Conservation (phyloP, 768 basidiomycete genomes). For the Phaeotremella fagi region DNA sequence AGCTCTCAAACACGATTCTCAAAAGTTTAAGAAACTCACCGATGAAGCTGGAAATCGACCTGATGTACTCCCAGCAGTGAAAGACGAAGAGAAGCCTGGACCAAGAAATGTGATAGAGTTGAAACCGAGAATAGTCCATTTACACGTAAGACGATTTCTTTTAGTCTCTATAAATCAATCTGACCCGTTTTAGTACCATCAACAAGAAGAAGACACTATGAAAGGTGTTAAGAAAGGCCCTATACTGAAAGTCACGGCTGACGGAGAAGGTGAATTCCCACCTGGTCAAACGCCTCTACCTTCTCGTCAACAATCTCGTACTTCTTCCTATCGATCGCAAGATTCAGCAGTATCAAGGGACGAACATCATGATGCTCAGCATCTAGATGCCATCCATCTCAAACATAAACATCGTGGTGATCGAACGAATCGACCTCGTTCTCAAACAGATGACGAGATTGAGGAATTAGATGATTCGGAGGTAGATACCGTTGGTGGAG, state of each 20-base stretch:
- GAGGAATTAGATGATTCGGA: constrained; percentile 11
- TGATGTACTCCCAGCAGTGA: constrained; percentile 25
- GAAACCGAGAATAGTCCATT: constrained; percentile 31
- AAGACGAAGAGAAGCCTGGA: constrained; percentile 39
- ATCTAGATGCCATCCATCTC: constrained; percentile 9
- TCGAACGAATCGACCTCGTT: not conserved
- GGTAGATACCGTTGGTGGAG: constrained; percentile 10
- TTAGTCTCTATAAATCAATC: not conserved
- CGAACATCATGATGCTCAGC: constrained; percentile 9
- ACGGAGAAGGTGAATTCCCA: constrained; percentile 43
- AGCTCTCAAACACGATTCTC: constrained; percentile 3
- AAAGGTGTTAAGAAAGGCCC: constrained; percentile 26
- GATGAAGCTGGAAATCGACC: constrained; percentile 38
- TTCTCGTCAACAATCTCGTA: constrained; percentile 10
- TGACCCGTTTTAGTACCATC: constrained; percentile 29
- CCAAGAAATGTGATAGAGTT: constrained; percentile 42
- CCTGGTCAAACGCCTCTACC: constrained; percentile 36
- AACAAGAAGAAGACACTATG: constrained; percentile 16
- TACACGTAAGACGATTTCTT: constrained; percentile 29
- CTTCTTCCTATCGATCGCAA: constrained; percentile 5
- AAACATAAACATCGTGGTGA: not conserved
- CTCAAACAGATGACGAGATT: not conserved
- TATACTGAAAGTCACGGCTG: constrained; percentile 36
- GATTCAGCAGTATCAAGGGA: not conserved
- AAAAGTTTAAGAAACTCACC: constrained; percentile 15